Evolutionary conservation across 1,139 yeast species (phyloP), one percentile per base, ranked within the genome.

Genomic region (Insectozyma bohioensis): DNA sequence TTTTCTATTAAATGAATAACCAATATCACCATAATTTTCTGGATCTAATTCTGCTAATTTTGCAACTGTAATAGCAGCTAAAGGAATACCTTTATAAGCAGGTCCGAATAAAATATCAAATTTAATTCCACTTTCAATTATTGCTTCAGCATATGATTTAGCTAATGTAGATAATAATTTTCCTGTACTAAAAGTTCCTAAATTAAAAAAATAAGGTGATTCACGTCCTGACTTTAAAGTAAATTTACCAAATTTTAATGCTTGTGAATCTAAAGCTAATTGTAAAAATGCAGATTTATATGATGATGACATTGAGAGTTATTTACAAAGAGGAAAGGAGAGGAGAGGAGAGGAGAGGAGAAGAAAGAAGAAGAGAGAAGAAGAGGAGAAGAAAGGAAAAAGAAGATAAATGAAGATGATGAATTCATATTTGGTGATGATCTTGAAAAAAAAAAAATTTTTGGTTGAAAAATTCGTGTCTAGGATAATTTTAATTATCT

Each of bases 161-260:
- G 96, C 96, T 52, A 92, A 68, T 32, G 80, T 78, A 12, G 88
- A 78, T 43, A 92, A 69, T 42, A 85, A 74, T 46, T 75, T 75
- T 24, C 96, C 97, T 10, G 88, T 79, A 61, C 76, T 78, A 75
- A 90, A 87, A 40, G 82, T 72, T 10, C 98, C 98, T 63, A 90
- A 67, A 68, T 92, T 92, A 78, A 92, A 92, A 56, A 92, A 92
- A 63, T 92, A 92, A 33, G 98, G 98, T n/a, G 97, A 88, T 42
- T 70, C 66, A 52, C 98, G 78, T 18, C 97, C 97, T 3, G 95
- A 84, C 60, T 92, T 92, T 56, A 92, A 72, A 16, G 95, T 85
- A 72, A 85, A 92, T 33, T 75, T 64, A 34, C 97, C 97, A 54
- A 92, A 92, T 53, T 80, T 78, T 49, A 90, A 73, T 8, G 97